These are phyloP conservation scores for Mayamaea pseudoterrestris DNA, from an alignment of 108 stramenopile genomes.

Conservation along the genomic window DNA sequence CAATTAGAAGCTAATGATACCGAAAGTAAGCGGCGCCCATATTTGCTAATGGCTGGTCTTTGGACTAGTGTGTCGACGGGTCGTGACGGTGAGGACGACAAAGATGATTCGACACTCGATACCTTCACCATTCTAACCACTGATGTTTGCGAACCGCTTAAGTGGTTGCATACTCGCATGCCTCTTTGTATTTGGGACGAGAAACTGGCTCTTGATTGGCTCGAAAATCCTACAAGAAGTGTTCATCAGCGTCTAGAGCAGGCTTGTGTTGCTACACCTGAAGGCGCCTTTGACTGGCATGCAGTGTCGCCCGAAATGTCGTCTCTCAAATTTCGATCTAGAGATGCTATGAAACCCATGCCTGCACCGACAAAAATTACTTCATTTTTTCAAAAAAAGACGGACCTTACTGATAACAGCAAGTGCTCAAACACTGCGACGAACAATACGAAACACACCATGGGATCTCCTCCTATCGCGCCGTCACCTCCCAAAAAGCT, in stretches of 20 bases:
- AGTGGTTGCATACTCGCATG: constrained; percentile 63
- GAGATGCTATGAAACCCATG: constrained; percentile 19
- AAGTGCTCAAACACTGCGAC: background rate
- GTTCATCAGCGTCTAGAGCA: constrained; percentile 18
- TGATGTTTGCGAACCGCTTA: constrained; percentile 35
- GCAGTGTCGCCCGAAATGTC: constrained; percentile 37
- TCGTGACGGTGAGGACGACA: constrained; percentile 14
- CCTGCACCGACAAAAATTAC: constrained; percentile 10
- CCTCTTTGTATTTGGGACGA: constrained; percentile 53
- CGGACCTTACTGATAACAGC: background rate
- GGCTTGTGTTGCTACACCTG: constrained; percentile 3
- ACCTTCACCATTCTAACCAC: constrained; percentile 73
- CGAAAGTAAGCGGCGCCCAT: constrained; percentile 2
- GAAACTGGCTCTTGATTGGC: constrained; percentile 44
- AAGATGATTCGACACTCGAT: constrained; percentile 19
- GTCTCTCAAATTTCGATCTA: constrained; percentile 16
- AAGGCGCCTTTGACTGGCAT: constrained; percentile 30
- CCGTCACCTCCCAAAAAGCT: background rate
- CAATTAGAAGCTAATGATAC: background rate
- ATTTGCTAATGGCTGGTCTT: constrained; percentile 50
- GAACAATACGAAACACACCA: background rate
- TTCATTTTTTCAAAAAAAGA: constrained; percentile 18
- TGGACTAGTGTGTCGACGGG: constrained; percentile 52
- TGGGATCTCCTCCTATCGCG: background rate
- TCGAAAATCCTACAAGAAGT: constrained; percentile 27